Conservation (phyloP, 2,329 filamentous ascomycete genomes). For the Lachnellula willkommii region DNA sequence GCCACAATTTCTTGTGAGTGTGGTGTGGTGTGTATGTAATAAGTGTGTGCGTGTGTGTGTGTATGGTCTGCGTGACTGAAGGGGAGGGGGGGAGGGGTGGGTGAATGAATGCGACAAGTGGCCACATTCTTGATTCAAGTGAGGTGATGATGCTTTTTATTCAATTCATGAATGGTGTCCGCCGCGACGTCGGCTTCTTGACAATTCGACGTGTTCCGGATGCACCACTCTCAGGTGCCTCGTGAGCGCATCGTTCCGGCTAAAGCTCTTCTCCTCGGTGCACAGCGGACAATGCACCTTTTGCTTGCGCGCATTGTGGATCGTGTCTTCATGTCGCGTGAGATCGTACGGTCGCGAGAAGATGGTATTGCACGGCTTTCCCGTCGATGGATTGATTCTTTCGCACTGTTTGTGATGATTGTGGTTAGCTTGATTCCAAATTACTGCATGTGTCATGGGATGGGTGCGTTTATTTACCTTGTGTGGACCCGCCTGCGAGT, state of each 20-base stretch:
- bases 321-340: constrained; percentile 93
- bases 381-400: constrained; percentile 88
- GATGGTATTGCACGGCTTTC: constrained; percentile 88
- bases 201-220: constrained; percentile 78
- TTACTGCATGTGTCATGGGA: background rate
- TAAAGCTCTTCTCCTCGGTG: constrained; percentile 95
- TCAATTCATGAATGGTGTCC: constrained; percentile 12
- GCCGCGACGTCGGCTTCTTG: constrained; percentile 45
- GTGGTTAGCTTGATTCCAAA: background rate
- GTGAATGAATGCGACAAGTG: background rate
- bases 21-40: no score
- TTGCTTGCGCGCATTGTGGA: constrained; percentile 89
- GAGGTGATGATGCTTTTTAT: background rate
- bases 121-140: background rate
- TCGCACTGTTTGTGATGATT: constrained; percentile 52
- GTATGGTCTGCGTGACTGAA: background rate
- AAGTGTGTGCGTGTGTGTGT: background rate
- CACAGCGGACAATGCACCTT: constrained; percentile 92
- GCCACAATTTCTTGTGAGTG: background rate
- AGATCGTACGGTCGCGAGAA: constrained; percentile 96
- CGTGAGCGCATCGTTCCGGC: constrained; percentile 87
- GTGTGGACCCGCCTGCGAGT: constrained; percentile 89
- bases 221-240: constrained; percentile 93
- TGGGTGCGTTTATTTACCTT: constrained; percentile 35
- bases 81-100: background rate